Evolutionary conservation across 2,329 filamentous ascomycete species (phyloP), one percentile per base, ranked within the genome.

Genomic region (Arthrobotrys musiformis): DNA sequence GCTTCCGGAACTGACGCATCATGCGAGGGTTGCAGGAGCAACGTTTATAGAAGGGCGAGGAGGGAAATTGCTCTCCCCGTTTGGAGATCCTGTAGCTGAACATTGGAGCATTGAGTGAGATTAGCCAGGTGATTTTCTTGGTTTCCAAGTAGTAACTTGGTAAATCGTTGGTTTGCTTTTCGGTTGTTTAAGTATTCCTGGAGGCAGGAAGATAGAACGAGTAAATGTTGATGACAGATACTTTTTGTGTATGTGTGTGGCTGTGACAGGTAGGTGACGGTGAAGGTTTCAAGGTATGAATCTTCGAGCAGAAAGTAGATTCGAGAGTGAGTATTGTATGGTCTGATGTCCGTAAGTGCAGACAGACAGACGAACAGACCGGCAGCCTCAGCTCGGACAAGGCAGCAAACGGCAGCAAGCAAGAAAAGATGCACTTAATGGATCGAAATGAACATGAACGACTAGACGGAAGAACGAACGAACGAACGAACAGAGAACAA

Each of bases 1-100:
- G 73, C 54, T 77, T 77, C 58, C 73, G 66, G 35, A 70, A 77
- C 73, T 77, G 73, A 60, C 73, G 73, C 73, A 77, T 77, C 66
- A 77, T 70, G 73, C 54, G 66, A 42, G 73, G 73, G 28, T 77
- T 77, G 50, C 73, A 77, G 24, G 73, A 77, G 48, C 73, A 77
- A 33, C 60, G 73, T 67, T 67, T 70, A 44, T 37, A 42, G 19
- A 54, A 56, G 2, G 52, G 22, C 17, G 63, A 61, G 35, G 63
- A 61, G 33, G 66, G 66, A 35, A 56, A 52, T 4, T 37, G 40
- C 35, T 77, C 73, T 66, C 73, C 73, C 19, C 50, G 66, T 66
- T 77, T 77, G 52, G 73, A 66, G 58, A 77, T 77, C 52, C 73
- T 77, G 52, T 70, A 70, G 73, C 73, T 77, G 66, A 60, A 70